Evolutionary conservation across 352 stramenopile species (phyloP).

Genomic region (Phytophthora citrophthora): DNA sequence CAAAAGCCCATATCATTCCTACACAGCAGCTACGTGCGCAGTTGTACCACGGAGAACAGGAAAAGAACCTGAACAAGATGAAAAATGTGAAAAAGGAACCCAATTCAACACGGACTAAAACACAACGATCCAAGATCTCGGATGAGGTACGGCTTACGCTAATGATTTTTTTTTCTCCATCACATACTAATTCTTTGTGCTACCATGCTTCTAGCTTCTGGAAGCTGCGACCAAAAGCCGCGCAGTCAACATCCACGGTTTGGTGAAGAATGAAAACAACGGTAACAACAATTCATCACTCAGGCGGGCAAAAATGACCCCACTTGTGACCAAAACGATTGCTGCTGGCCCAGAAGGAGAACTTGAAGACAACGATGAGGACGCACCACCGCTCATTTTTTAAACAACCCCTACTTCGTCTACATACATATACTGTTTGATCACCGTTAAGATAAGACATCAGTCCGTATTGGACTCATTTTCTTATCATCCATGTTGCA

Average conservation of each 20-base stretch:
- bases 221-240: constrained; percentile 22
- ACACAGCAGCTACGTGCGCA: constrained; percentile 49
- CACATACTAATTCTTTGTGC: background rate
- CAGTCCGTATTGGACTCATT: too few relatives aligned
- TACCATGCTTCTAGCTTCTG: constrained; percentile 14
- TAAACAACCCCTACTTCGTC: constrained; percentile 8
- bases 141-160: constrained; percentile 27
- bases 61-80: constrained; percentile 13
- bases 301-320: too few relatives aligned
- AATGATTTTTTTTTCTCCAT: background rate
- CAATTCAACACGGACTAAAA: background rate
- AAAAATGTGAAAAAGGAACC: constrained; percentile 6
- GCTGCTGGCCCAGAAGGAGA: constrained; percentile 4
- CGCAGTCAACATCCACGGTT: constrained; percentile 32
- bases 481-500: too few relatives aligned
- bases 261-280: constrained; percentile 6
- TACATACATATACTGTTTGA: too few relatives aligned
- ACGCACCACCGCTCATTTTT: constrained; percentile 35
- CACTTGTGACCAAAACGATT: too few relatives aligned
- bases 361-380: constrained; percentile 26
- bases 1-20: constrained; percentile 53
- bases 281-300: too few relatives aligned
- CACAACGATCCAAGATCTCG: constrained; percentile 22
- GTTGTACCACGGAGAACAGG: constrained; percentile 40
- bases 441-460: too few relatives aligned